A percentile compares a stretch with the other conserved stretches of the same genome.
These are phyloP conservation scores for Laburnicola sp. DNA, from an alignment of 2,329 filamentous ascomycete species.

Conservation along the genomic window DNA sequence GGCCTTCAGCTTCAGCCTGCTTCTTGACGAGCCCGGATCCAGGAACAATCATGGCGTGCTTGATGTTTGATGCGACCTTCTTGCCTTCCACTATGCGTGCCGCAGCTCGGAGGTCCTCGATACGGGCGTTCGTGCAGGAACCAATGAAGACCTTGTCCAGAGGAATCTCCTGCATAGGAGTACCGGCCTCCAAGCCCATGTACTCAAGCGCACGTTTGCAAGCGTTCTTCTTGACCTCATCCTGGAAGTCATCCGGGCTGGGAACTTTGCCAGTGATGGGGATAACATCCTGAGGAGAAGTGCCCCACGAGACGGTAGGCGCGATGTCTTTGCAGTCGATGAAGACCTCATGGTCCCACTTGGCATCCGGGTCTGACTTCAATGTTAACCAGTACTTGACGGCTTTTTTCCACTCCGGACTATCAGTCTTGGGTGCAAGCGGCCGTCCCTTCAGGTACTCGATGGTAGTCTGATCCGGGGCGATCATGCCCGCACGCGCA, in stretches of 20 bases:
- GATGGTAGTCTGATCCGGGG: slow-evolving; percentile 90
- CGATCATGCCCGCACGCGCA: slow-evolving; percentile 94
- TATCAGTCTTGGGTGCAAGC: slow-evolving; percentile 80
- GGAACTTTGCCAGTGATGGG: slow-evolving; percentile 91
- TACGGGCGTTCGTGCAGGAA: slow-evolving; percentile 95
- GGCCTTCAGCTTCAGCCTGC: slow-evolving; percentile 85
- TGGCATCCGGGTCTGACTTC: slow-evolving; percentile 82
- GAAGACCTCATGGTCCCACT: slow-evolving; percentile 85
- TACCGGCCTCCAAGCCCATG: slow-evolving; percentile 88
- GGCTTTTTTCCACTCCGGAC: slow-evolving; percentile 87
- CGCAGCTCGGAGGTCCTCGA: slow-evolving; percentile 90
- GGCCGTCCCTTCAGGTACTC: slow-evolving; percentile 92
- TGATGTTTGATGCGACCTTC: slow-evolving; percentile 84
- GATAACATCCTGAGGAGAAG: slow-evolving; percentile 93
- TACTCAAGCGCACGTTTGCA: slow-evolving; percentile 87
- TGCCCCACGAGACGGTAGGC: slow-evolving; percentile 95
- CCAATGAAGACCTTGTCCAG: slow-evolving; percentile 98
- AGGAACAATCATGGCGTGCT: slow-evolving; percentile 92
- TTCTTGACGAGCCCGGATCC: slow-evolving; percentile 93
- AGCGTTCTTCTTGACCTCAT: slow-evolving; percentile 75
- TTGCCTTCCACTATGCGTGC: slow-evolving; percentile 83
- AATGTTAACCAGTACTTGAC: slow-evolving; percentile 84
- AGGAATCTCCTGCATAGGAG: slow-evolving; percentile 82
- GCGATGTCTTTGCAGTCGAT: slow-evolving; percentile 91
- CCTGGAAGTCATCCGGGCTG: slow-evolving; percentile 81